These are phyloP conservation scores for Kwoniella pini DNA, from an alignment of 768 basidiomycete genomes.

Conservation along the genomic window DNA sequence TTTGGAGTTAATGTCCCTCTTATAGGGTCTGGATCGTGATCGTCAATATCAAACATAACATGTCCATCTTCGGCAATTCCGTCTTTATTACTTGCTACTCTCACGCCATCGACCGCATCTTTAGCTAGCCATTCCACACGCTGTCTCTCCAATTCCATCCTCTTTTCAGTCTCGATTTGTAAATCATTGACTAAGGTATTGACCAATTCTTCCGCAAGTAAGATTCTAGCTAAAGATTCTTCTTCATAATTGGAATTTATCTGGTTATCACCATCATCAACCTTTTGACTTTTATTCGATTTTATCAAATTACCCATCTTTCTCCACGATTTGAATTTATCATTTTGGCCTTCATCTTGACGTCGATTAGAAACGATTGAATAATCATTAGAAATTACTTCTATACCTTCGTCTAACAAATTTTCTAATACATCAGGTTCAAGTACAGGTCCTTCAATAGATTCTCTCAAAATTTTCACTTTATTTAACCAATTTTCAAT, in stretches of 20 bases:
- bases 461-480: slow-evolving; percentile 32
- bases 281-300: slow-evolving; percentile 6
- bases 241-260: slow-evolving; percentile 24
- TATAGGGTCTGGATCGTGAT: slow-evolving; percentile 12
- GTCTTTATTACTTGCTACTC: background rate
- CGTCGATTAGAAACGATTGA: background rate
- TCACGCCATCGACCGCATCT: slow-evolving; percentile 34
- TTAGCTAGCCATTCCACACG: slow-evolving; percentile 48
- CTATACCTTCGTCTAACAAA: slow-evolving; percentile 45
- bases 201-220: slow-evolving; percentile 53
- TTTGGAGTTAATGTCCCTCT: too few relatives aligned
- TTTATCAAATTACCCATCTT: slow-evolving; percentile 22
- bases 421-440: slow-evolving; percentile 39
- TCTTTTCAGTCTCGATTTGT: slow-evolving; percentile 45
- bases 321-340: slow-evolving; percentile 30
- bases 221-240: slow-evolving; percentile 35
- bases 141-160: slow-evolving; percentile 47
- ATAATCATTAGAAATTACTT: slow-evolving; percentile 18
- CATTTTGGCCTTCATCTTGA: slow-evolving; percentile 1
- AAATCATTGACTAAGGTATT: slow-evolving; percentile 50
- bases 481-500: slow-evolving; percentile 48
- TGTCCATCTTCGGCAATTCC: slow-evolving; percentile 15
- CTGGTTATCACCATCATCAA: background rate
- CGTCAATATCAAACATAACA: slow-evolving; percentile 39
- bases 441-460: slow-evolving; percentile 41